Evolutionary conservation across 2,329 filamentous ascomycete species (phyloP).

Genomic region (Simplicillium sp.): DNA sequence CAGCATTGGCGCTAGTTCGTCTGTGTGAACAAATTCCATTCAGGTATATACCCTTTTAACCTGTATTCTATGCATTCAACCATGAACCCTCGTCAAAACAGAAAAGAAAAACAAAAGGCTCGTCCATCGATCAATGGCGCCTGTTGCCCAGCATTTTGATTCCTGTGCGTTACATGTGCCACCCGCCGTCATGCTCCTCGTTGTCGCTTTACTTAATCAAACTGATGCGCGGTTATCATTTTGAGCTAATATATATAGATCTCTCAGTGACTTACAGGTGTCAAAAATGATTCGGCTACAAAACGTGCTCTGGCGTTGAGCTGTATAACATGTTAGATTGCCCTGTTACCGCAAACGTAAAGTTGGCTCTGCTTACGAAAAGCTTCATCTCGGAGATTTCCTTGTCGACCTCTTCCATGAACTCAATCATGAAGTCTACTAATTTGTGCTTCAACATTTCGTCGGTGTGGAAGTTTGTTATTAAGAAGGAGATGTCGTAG

Average conservation of each 20-base stretch:
- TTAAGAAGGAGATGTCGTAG: constrained; percentile 97
- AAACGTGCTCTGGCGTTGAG: constrained; percentile 95
- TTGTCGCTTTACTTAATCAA: constrained; percentile 17
- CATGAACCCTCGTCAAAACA: too few species aligned
- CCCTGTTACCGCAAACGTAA: background rate
- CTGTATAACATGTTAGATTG: constrained; percentile 34
- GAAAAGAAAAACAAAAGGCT: too few species aligned
- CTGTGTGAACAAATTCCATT: too few species aligned
- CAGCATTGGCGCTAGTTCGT: too few species aligned
- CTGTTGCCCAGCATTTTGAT: too few species aligned
- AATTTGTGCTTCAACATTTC: constrained; percentile 99
- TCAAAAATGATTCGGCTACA: constrained; percentile 96
- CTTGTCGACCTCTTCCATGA: constrained; percentile 99
- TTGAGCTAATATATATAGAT: background rate
- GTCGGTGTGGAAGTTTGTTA: constrained; percentile 98
- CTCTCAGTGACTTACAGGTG: constrained; percentile 52
- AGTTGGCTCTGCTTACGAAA: constrained; percentile 58
- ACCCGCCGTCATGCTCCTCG: too few species aligned
- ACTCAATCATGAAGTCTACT: constrained; percentile 98
- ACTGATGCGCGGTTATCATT: constrained; percentile 15
- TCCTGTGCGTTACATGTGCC: too few species aligned
- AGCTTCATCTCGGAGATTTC: constrained; percentile 99
- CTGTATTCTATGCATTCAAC: too few species aligned
- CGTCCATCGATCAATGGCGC: too few species aligned
- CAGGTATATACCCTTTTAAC: too few species aligned